Conservation (phyloP, 2,329 filamentous ascomycete species). For the Phaeosphaeria sp. region DNA sequence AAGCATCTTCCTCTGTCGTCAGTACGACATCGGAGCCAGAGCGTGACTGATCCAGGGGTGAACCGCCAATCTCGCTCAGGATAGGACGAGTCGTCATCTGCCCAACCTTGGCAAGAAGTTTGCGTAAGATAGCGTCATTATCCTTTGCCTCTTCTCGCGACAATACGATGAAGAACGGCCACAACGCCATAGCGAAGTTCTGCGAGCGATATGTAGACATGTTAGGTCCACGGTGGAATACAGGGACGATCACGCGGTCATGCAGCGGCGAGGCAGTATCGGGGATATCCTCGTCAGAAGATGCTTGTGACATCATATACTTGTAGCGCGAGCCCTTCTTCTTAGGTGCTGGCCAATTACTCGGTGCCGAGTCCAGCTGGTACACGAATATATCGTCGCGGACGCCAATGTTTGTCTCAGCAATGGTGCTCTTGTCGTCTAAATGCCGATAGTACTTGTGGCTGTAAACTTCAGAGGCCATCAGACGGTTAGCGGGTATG, state of each 20-base stretch:
- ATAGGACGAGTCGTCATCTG: constrained; percentile 76
- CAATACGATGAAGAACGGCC: constrained; percentile 76
- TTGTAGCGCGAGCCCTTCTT: constrained; percentile 51
- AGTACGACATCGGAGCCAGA: constrained; percentile 74
- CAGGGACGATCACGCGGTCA: constrained; percentile 73
- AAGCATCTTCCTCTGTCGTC: constrained; percentile 67
- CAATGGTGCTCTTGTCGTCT: constrained; percentile 68
- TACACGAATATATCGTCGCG: constrained; percentile 73
- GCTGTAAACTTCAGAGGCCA: constrained; percentile 83
- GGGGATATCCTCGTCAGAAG: constrained; percentile 56
- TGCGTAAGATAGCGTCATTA: constrained; percentile 77
- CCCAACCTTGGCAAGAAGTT: constrained; percentile 77
- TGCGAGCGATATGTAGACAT: constrained; percentile 40
- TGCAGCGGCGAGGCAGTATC: constrained; percentile 67
- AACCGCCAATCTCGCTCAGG: constrained; percentile 60
- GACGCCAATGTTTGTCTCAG: constrained; percentile 70
- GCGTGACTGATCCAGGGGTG: constrained; percentile 58
- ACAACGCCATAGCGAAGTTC: constrained; percentile 45
- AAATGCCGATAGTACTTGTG: constrained; percentile 88
- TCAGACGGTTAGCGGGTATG: constrained; percentile 67
- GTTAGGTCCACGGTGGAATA: constrained; percentile 66
- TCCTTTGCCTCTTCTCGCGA: constrained; percentile 73
- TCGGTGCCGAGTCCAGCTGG: constrained; percentile 80
- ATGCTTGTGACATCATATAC: constrained; percentile 56
- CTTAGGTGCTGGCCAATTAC: constrained; percentile 73